These are phyloP conservation scores for Byssoonygena ceratinophila DNA, from an alignment of 2,329 filamentous ascomycete species.

Conservation along the genomic window DNA sequence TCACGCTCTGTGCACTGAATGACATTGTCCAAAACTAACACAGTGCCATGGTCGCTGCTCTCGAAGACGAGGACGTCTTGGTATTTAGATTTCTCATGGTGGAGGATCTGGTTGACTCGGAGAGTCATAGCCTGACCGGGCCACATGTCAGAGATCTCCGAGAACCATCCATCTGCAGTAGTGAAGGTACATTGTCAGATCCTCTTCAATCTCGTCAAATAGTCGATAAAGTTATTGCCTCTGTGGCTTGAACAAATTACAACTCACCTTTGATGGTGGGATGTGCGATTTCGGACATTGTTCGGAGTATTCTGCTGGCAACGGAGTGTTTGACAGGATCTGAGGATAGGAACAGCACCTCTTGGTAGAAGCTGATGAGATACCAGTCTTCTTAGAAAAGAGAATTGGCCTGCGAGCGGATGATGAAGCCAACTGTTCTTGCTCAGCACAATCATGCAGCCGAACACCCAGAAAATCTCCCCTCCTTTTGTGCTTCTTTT, in stretches of 20 bases:
- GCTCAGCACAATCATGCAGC: not conserved
- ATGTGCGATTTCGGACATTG: conserved; percentile 62
- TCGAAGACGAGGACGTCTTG: conserved; percentile 99
- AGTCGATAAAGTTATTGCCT: conserved; percentile 6
- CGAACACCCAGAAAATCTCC: conserved; percentile 1
- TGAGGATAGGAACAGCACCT: not conserved
- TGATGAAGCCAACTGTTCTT: not conserved
- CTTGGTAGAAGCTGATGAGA: not conserved
- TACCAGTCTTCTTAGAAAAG: not conserved
- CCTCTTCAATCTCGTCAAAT: not conserved
- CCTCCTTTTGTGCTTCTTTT: conserved; percentile 1
- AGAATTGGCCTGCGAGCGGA: not conserved
- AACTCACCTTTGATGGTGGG: conserved; percentile 62
- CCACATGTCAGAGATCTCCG: conserved; percentile 98
- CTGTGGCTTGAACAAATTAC: not conserved
- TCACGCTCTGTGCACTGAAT: conserved; percentile 98
- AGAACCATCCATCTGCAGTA: conserved; percentile 92
- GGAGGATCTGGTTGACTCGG: conserved; percentile 92
- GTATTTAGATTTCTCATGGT: conserved; percentile 99
- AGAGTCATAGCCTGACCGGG: conserved; percentile 98
- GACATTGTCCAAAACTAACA: conserved; percentile 95
- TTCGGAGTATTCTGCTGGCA: conserved; percentile 22
- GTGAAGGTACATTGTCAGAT: conserved; percentile 14
- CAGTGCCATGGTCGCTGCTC: conserved; percentile 91
- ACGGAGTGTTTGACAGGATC: not conserved